These are phyloP conservation scores for Lactarius sanguifluus DNA, from an alignment of 768 basidiomycete species.

Conservation along the genomic window DNA sequence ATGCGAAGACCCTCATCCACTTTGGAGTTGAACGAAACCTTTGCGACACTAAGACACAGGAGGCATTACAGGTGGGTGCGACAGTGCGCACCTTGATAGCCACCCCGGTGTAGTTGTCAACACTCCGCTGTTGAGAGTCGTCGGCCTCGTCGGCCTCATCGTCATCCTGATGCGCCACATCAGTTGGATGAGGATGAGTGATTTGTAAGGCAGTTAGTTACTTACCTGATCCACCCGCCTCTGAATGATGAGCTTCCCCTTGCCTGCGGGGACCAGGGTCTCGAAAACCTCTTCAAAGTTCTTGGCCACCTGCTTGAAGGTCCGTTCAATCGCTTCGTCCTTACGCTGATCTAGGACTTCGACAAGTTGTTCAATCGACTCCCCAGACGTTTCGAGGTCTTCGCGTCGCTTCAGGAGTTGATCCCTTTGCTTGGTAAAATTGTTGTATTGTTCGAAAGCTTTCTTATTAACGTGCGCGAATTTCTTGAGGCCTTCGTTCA, in stretches of 20 bases:
- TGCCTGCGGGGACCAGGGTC: slow-evolving; percentile 90
- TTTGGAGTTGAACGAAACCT: slow-evolving; percentile 99
- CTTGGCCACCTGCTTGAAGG: slow-evolving; percentile 96
- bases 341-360: slow-evolving; percentile 94
- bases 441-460: slow-evolving; percentile 97
- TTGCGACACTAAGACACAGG: slow-evolving; percentile 2
- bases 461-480: slow-evolving; percentile 99
- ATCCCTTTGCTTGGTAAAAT: slow-evolving; percentile 97
- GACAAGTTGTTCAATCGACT: slow-evolving; percentile 90
- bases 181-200: not conserved
- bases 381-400: slow-evolving; percentile 86
- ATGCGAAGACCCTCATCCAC: slow-evolving; percentile 95
- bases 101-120: slow-evolving; percentile 96
- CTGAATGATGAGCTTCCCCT: slow-evolving; percentile 90
- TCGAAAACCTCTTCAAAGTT: slow-evolving; percentile 98
- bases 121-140: slow-evolving; percentile 67
- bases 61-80: not conserved
- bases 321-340: slow-evolving; percentile 97
- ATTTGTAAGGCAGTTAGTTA: not conserved
- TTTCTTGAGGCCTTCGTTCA: slow-evolving; percentile 92
- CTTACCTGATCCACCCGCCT: slow-evolving; percentile 80
- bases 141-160: slow-evolving; percentile 71
- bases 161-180: slow-evolving; percentile 52
- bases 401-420: slow-evolving; percentile 82
- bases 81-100: slow-evolving; percentile 75